Base-by-base conservation (phyloP, 1,139 yeast species). In the Candida tetrigidarum region DNA sequence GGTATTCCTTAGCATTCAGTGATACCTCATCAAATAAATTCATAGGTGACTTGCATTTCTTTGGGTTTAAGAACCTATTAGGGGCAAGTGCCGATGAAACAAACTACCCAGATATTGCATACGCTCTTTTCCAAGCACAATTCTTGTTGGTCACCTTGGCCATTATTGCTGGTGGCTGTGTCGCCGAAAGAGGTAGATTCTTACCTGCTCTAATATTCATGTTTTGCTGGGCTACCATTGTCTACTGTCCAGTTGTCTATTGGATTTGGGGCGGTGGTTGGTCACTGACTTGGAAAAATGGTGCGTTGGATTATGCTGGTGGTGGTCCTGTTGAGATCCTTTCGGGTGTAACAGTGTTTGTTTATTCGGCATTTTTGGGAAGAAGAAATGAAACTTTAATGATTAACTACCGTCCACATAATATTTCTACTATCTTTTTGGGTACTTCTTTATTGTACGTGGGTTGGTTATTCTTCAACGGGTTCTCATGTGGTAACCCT, bases 211-310 rank as follows among this genome's bases (percentile, higher is more conserved):
- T 89, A 78, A 78, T 93, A 10, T 89, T 92, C 58, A 66, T 87
- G 33, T 92, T 92, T 62, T 64, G 86, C 46, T 93, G 97, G 96
- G 85, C 95, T 14, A 92, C 99, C 1, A 59, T 89, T 5, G 98
- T 91, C 12, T 93, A 92, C 66, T 87, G 96, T 63, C 98, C 98
- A 0, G 80, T 93, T 18, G 95, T 93, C 4, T 88, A 83, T 67
- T 92, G 98, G 97, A 83, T 89, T 47, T 93, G 98, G 99, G 86
- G 91, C 48, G 84, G 84, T 38, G 98, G 98, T 36, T 93, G 98
- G 98, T 96, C 97, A 33, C 61, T 70, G 37, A 48, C 53, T 12
- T 80, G 74, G 66, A 76, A 80, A 56, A 92, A 96, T 80, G 97
- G 96, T 15, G 98, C 86, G 1, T 74, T 92, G 47, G 99, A 93